Evolutionary conservation across 2,329 filamentous ascomycete species (phyloP), one percentile per base, ranked within the genome.

Genomic region (Ophiostoma australiae): DNA sequence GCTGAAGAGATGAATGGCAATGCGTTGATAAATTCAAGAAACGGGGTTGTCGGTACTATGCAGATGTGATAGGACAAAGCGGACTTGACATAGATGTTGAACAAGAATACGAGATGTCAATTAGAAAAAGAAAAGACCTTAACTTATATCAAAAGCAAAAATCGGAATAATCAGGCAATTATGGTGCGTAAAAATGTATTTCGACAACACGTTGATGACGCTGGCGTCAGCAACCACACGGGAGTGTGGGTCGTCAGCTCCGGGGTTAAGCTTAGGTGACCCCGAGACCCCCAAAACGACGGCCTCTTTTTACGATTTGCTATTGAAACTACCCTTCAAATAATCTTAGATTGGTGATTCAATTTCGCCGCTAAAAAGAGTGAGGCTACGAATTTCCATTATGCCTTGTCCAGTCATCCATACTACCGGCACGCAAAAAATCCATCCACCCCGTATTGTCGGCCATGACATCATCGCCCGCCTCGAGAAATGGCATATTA

Each of bases 401-500:
- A 4, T 23, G 52, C n/a, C 23, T 27, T 11, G 58, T 15, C 61
- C 61, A 37, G 15, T 37, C 35, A 37, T 27, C 65, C 65, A 41
- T 67, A 37, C 35, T 44, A 7, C 33, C 37, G 11, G 35, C 35
- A n/a, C 65, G 37, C 31, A 80, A 72, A 69, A 81, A 80, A 63
- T 80, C 77, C 76, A 81, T 77, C 80, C 79, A 80, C 0, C 31
- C 33, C 33, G 77, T 75, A 66, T 81, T 78, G 44, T 81, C 78
- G 4, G 77, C 78, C 78, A 81, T 80, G 4, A 79, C 77, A 33
- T 79, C 77, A 65, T 81, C 78, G 5, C 77, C 78, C 13, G 78
- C 79, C 72, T 81, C 79, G 44, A 80, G 73, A 0, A 78, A 76
- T 37, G 78, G 77, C 13, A 79, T 77, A 63, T 81, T 82, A 3